Conservation (phyloP, 441 rosid genomes). For the Euphorbia schlechtendalii region DNA sequence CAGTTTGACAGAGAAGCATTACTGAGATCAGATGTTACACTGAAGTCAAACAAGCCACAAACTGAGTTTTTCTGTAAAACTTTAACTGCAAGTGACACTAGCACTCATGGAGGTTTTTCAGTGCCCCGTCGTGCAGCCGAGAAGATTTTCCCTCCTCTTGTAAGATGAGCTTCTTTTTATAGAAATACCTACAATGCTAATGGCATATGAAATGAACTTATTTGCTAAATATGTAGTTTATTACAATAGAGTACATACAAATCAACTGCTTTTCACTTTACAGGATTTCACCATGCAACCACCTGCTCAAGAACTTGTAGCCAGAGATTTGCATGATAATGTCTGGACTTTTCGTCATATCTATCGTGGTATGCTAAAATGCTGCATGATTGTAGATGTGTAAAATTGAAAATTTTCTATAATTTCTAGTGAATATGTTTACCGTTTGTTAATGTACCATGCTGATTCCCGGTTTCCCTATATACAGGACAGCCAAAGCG, state of each 20-base stretch:
- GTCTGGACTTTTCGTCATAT: constrained; percentile 92
- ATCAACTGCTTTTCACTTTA: no score
- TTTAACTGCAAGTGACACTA: no score
- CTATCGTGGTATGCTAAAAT: constrained; percentile 46
- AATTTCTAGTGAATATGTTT: background rate
- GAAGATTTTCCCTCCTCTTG: constrained; percentile 87
- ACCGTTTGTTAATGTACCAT: constrained; percentile 6
- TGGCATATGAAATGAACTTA: background rate
- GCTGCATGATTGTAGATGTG: background rate
- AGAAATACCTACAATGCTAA: constrained; percentile 3
- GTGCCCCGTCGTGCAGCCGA: constrained; percentile 98
- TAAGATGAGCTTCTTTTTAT: constrained; percentile 23
- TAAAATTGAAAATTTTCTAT: constrained; percentile 4
- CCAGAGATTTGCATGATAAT: constrained; percentile 87
- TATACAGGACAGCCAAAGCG: constrained; percentile 88
- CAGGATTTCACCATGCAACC: constrained; percentile 94
- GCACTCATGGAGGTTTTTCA: constrained; percentile 97
- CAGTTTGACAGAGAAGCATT: constrained; percentile 90
- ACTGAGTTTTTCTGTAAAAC: constrained; percentile 96
- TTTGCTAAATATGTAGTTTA: background rate
- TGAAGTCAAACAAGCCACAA: constrained; percentile 60
- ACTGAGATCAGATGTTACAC: constrained; percentile 75
- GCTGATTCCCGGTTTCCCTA: constrained; percentile 16
- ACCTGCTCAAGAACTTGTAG: constrained; percentile 85
- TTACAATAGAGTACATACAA: background rate